phyloP scores from a whole-genome alignment of 2,329 filamentous ascomycete genomes.

The Colletotrichum shisoi region DNA sequence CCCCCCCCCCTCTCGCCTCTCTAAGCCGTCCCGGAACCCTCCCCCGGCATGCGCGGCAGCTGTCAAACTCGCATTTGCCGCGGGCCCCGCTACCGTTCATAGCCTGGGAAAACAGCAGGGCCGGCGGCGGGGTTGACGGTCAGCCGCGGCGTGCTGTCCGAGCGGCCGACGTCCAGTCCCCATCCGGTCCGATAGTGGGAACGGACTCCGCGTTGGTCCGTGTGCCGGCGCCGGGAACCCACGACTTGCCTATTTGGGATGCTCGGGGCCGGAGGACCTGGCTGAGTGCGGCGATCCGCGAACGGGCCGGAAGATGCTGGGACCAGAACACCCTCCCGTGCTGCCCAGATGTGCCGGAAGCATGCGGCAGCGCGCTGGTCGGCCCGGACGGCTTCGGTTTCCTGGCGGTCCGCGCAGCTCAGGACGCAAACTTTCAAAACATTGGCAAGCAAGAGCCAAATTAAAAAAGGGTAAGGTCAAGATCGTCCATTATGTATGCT shows the following conservation, averaged over 20 bases:
- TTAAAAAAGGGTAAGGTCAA: neutral
- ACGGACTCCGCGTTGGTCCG: conserved; percentile 17
- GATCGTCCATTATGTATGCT: conserved; percentile 16
- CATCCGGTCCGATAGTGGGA: neutral
- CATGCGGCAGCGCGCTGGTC: neutral
- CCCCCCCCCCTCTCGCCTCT: neutral
- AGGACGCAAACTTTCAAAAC: neutral
- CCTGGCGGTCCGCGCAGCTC: neutral
- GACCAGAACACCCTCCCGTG: no score
- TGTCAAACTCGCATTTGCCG: conserved; percentile 8
- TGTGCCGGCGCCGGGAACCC: conserved; percentile 20
- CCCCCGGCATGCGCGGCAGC: neutral
- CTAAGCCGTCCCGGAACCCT: neutral
- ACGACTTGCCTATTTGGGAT: conserved; percentile 31
- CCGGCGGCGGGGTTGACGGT: neutral
- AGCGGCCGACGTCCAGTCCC: neutral
- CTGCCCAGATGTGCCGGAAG: neutral
- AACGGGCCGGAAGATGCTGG: neutral
- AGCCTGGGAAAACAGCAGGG: neutral
- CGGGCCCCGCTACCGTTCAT: neutral
- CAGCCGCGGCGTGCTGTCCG: neutral
- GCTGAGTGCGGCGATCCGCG: neutral
- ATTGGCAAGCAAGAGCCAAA: neutral
- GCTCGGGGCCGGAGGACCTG: neutral
- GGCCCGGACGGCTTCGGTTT: neutral